Evolutionary conservation across 805 yeast species (phyloP).

Genomic region (Cyberlindnera xylosilytica): DNA sequence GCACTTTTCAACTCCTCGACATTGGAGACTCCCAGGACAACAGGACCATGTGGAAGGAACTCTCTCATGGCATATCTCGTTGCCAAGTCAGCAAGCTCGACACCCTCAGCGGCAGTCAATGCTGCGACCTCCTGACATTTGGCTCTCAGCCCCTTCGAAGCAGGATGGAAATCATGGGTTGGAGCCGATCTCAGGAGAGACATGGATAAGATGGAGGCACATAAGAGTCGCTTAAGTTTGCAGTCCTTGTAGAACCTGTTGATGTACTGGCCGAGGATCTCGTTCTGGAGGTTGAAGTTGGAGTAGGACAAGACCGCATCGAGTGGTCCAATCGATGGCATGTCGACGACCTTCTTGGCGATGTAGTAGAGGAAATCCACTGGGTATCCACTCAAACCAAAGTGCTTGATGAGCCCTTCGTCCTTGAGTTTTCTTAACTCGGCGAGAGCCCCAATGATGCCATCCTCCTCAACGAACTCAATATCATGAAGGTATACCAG

Average conservation of each 20-base stretch:
- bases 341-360: conserved; percentile 36
- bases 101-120: conserved; percentile 31
- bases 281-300: conserved; percentile 80
- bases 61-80: conserved; percentile 67
- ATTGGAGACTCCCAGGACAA: conserved; percentile 76
- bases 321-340: conserved; percentile 51
- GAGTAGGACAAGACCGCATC: conserved; percentile 80
- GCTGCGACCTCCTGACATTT: conserved; percentile 42
- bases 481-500: conserved; percentile 85
- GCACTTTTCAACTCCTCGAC: conserved; percentile 64
- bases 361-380: conserved; percentile 60
- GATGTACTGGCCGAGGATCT: conserved; percentile 43
- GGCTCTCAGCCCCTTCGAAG: conserved; percentile 50
- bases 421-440: conserved; percentile 57
- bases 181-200: conserved; percentile 67
- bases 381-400: conserved; percentile 90
- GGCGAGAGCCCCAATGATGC: conserved; percentile 58
- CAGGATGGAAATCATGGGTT: conserved; percentile 82
- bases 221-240: conserved; percentile 56
- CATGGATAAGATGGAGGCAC: conserved; percentile 89
- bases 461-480: conserved; percentile 64
- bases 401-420: conserved; percentile 57
- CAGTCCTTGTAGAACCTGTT: conserved; percentile 49
- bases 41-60: conserved; percentile 38
- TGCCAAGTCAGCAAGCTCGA: conserved; percentile 80